Evolutionary conservation across 1,284 basidiomycete species (phyloP), one percentile per base, ranked within the genome.

Genomic region (Trichosporon ovoides): DNA sequence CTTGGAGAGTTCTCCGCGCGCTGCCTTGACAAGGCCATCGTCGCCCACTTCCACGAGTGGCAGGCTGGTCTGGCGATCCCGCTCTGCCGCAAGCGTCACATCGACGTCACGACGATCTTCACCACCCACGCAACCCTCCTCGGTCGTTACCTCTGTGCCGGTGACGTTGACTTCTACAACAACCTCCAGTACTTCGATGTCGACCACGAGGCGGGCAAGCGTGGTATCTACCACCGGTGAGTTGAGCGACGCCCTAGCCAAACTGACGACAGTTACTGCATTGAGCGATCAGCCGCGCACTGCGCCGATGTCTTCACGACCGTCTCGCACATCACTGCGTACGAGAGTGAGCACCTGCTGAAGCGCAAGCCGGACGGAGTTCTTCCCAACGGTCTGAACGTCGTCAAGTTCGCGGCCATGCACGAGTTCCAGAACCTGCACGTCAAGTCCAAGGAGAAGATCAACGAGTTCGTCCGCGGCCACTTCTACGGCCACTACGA

Each of bases 41-140:
- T 98, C 63, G 93, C 92, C 62, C 95, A 98, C 79, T 97, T 98
- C 81, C 95, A 98, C 80, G 95, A 98, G 79, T 98, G 95, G 95
- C 94, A 98, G 76, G 94, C 93, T 7, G 95, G 95, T 58, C 85
- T 98, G 38, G 92, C 95, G 28, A 97, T 98, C 61, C 92, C 95
- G 2, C 84, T 98, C 19, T 94, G 91, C 79, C 84, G 95, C 66
- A 98, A 97, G 80, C 84, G 95, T 58, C 92, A 96, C 74, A 89
- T 98, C 73, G 95, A 98, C 78, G 87, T 98, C 62, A 97, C 94
- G 46, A 98, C 95, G 72, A 90, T 98, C 68, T 93, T 93, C 80
- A 98, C 94, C 28, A 98, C 95, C 40, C 94, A 98, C 75, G 95
- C 95, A n/a, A 98, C 95, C 4, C 85, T 98, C 22, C 88, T 98